These are phyloP conservation scores for Syzygium grande DNA, from an alignment of 345 rosid genomes.

Conservation along the genomic window DNA sequence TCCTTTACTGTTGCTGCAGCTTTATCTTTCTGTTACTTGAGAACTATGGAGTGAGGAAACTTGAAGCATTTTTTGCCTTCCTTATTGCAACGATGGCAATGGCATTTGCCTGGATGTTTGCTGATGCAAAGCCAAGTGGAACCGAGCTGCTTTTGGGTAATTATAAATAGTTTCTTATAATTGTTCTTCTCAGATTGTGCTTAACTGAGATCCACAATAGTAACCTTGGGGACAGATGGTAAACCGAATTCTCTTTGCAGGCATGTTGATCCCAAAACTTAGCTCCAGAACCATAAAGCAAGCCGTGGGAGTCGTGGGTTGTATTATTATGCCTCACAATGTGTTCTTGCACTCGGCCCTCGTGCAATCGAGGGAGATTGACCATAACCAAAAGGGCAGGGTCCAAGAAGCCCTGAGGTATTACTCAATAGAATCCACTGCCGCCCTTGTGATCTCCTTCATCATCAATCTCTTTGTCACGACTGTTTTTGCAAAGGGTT, in stretches of 20 bases:
- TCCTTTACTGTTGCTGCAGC: constrained; percentile 30
- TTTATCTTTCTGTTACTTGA: constrained; percentile 85
- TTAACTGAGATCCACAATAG: neutral
- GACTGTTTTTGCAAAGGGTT: constrained; percentile 80
- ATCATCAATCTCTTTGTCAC: constrained; percentile 86
- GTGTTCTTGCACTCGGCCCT: constrained; percentile 94
- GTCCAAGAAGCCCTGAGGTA: constrained; percentile 87
- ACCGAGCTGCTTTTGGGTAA: constrained; percentile 72
- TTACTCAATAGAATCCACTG: constrained; percentile 73
- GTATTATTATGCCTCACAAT: constrained; percentile 94
- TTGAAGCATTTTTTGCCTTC: constrained; percentile 85
- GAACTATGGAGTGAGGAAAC: constrained; percentile 86
- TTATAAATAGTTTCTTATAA: neutral
- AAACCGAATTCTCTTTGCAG: constrained; percentile 24
- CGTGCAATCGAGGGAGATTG: constrained; percentile 81
- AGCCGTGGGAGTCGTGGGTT: constrained; percentile 94
- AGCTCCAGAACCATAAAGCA: constrained; percentile 81
- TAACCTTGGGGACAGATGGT: neutral
- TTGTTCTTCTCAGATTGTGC: neutral
- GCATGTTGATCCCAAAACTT: constrained; percentile 70
- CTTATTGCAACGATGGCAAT: constrained; percentile 78
- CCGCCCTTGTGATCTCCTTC: constrained; percentile 69
- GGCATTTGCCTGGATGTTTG: constrained; percentile 97
- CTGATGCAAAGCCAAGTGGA: constrained; percentile 76
- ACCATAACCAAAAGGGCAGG: constrained; percentile 46